Conservation (phyloP, 2,329 filamentous ascomycete genomes). For the Pleoardoris graminearum region DNA sequence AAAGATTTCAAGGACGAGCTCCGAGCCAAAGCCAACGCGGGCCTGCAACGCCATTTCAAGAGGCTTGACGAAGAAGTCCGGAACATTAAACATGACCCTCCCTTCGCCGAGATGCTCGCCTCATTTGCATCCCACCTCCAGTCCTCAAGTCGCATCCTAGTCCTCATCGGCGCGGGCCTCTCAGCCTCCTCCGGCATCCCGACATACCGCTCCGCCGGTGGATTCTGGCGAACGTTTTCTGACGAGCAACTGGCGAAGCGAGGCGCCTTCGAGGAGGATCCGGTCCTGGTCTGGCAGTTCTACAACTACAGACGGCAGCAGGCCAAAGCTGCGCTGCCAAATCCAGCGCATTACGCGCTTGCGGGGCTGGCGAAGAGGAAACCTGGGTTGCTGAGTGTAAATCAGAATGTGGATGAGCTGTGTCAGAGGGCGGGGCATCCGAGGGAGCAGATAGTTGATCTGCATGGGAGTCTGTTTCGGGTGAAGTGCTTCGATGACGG, state of each 20-base stretch:
- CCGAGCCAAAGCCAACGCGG: not conserved
- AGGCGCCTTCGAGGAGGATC: constrained; percentile 16
- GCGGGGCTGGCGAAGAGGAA: constrained; percentile 1
- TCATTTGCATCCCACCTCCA: constrained; percentile 18
- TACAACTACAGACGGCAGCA: not conserved
- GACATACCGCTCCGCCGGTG: constrained; percentile 26
- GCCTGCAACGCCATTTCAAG: constrained; percentile 2
- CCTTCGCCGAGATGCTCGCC: not conserved
- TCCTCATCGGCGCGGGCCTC: constrained; percentile 26
- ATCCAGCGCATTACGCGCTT: constrained; percentile 7
- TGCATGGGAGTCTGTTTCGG: constrained; percentile 5
- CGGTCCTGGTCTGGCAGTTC: constrained; percentile 8
- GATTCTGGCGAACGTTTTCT: constrained; percentile 22
- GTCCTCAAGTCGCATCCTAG: constrained; percentile 23
- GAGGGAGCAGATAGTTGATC: not conserved
- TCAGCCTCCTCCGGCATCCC: constrained; percentile 29
- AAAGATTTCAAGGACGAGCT: constrained; percentile 5
- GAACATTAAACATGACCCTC: not conserved
- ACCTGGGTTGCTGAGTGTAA: constrained; percentile 2
- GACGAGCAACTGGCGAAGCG: constrained; percentile 18
- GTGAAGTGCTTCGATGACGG: not conserved
- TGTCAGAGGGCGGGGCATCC: constrained; percentile 2
- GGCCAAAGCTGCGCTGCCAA: constrained; percentile 1
- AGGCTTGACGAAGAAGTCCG: not conserved
- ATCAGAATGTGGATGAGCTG: constrained; percentile 8